These are phyloP conservation scores for Curvularia sp. DNA, from an alignment of 2,329 filamentous ascomycete genomes.

Conservation along the genomic window DNA sequence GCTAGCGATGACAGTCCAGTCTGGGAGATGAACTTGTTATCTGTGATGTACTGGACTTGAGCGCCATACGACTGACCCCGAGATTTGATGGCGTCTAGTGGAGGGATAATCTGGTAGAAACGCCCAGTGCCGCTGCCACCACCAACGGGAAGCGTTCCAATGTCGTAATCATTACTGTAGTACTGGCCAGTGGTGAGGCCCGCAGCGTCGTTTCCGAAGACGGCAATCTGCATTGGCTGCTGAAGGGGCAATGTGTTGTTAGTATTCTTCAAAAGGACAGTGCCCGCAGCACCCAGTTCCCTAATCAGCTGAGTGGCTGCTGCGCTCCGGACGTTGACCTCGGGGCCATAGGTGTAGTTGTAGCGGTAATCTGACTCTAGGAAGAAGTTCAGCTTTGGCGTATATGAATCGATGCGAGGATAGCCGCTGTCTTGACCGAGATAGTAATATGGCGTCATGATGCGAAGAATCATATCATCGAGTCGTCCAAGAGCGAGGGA, in stretches of 20 bases:
- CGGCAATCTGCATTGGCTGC: slow-evolving; percentile 54
- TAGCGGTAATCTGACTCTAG: slow-evolving; percentile 25
- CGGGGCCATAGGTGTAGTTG: slow-evolving; percentile 43
- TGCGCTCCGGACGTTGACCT: slow-evolving; percentile 45
- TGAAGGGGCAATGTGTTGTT: slow-evolving; percentile 59
- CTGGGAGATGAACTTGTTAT: slow-evolving; percentile 47
- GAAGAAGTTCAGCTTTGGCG: slow-evolving; percentile 33
- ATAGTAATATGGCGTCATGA: slow-evolving; percentile 56
- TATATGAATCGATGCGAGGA: slow-evolving; percentile 44
- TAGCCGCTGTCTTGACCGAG: slow-evolving; percentile 50
- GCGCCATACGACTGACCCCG: slow-evolving; percentile 34
- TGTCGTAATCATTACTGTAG: slow-evolving; percentile 38
- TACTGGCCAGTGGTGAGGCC: slow-evolving; percentile 57
- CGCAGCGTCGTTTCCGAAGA: slow-evolving; percentile 59
- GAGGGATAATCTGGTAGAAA: slow-evolving; percentile 49
- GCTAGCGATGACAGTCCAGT: slow-evolving; percentile 33
- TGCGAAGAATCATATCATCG: slow-evolving; percentile 56
- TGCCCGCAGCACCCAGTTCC: slow-evolving; percentile 51
- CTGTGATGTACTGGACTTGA: slow-evolving; percentile 56
- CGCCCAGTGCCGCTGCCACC: slow-evolving; percentile 54
- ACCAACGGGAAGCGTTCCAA: slow-evolving; percentile 54
- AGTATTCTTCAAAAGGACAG: slow-evolving; percentile 57
- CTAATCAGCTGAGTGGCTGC: slow-evolving; percentile 50
- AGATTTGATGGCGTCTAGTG: slow-evolving; percentile 52
- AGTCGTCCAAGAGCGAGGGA: slow-evolving; percentile 49